Evolutionary conservation across 768 basidiomycete species (phyloP), one percentile per base, ranked within the genome.

Genomic region (Asterophora parasitica): DNA sequence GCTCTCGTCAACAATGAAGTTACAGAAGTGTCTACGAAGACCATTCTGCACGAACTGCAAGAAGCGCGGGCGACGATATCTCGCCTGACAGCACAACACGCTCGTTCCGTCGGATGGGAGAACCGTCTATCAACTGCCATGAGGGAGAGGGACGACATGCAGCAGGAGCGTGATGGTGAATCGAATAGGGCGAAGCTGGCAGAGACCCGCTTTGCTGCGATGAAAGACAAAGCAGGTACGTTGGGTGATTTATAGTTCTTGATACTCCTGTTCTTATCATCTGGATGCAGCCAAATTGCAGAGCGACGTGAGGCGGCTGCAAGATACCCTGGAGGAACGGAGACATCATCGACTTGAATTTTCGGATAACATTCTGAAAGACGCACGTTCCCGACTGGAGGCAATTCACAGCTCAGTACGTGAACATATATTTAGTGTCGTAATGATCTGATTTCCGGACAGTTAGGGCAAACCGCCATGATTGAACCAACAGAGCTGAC

Each of bases 1-100:
- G 84, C 88, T 13, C 68, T 90, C 13, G 72, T 90, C 35, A 87
- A 91, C 61, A 87, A 78, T 44, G 92, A 95, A 65, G 77, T 90
- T 28, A 75, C 83, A 1, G 92, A 95, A 56, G 73, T 78, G 1
- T 85, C 90, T 8, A 88, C 82, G 58, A 87, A 88, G 61, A 77
- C 79, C 5, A 70, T 88, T 10, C 63, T 87, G 20, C 76, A 82
- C 34, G 87, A 92, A 56, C 72, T 93, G 27, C 82, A 89, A 45
- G 87, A 87, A 46, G 81, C 86, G 13, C 78, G 82, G 49, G 70
- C 73, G 15, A 75, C 78, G 15, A 78, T 92, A 42, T 77, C 80
- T 13, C 80, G 84, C 27, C 65, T 92, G 39, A 82, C 78, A 12
- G 75, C 79, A 11, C 82, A 85, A 56, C 77, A 85, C 45, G 85